Conservation (phyloP, 768 basidiomycete species). For the Albatrellus ellisii region DNA sequence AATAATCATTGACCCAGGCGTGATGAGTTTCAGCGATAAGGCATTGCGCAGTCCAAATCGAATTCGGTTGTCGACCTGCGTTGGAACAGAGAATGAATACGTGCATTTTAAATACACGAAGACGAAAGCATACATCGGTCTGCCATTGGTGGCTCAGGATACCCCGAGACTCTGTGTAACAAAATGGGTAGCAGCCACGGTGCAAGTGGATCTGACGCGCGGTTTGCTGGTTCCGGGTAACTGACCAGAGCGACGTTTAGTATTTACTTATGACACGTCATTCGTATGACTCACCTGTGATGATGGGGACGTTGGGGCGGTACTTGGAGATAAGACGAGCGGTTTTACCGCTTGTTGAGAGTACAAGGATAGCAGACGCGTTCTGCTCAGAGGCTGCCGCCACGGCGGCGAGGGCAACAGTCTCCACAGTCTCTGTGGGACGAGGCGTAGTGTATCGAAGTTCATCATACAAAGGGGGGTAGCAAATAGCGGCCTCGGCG, state of each 20-base stretch:
- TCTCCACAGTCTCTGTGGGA: slow-evolving; percentile 91
- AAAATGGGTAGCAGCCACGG: slow-evolving; percentile 94
- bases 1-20: slow-evolving; percentile 77
- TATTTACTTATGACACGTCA: not conserved
- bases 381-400: slow-evolving; percentile 92
- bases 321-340: slow-evolving; percentile 95
- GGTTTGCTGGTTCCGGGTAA: slow-evolving; percentile 93
- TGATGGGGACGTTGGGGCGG: slow-evolving; percentile 84
- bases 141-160: slow-evolving; percentile 89
- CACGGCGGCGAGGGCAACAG: slow-evolving; percentile 91
- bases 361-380: slow-evolving; percentile 88
- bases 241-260: slow-evolving; percentile 25
- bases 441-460: slow-evolving; percentile 65
- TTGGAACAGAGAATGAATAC: not conserved
- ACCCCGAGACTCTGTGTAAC: slow-evolving; percentile 91
- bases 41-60: slow-evolving; percentile 82
- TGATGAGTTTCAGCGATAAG: slow-evolving; percentile 73
- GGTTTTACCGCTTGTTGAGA: slow-evolving; percentile 95
- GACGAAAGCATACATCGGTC: slow-evolving; percentile 62
- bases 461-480: slow-evolving; percentile 89
- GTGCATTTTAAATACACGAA: slow-evolving; percentile 4
- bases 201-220: slow-evolving; percentile 94
- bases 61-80: slow-evolving; percentile 77
- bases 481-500: slow-evolving; percentile 91
- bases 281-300: slow-evolving; percentile 54